Evolutionary conservation across 805 yeast genomes (phyloP).

Genomic region (Spathaspora boniae): DNA sequence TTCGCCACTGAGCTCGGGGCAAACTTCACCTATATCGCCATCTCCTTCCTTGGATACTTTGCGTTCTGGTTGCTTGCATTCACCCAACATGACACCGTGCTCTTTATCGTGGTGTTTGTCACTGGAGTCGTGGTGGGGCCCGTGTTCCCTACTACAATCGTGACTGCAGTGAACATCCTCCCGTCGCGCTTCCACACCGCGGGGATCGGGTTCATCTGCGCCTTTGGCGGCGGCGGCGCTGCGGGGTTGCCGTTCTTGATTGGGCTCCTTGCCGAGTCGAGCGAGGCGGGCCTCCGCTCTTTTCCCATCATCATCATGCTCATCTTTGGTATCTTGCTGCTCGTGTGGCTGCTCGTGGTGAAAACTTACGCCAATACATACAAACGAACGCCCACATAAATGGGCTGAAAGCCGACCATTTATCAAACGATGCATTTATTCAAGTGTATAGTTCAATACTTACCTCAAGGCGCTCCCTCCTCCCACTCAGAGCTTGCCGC

Average conservation of each 20-base stretch:
- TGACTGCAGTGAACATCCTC: constrained; percentile 57
- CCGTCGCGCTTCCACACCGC: constrained; percentile 59
- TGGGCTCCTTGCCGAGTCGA: constrained; percentile 45
- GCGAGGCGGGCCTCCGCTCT: constrained; percentile 27
- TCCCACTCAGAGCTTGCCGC: constrained; percentile 21
- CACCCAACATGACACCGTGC: constrained; percentile 27
- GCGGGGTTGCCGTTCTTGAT: constrained; percentile 66
- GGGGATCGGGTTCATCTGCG: constrained; percentile 73
- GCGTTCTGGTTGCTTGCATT: constrained; percentile 23
- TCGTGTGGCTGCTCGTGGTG: constrained; percentile 23
- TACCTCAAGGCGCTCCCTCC: not conserved
- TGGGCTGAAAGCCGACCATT: not conserved
- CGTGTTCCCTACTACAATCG: constrained; percentile 63
- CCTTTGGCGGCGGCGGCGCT: constrained; percentile 82
- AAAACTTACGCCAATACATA: constrained; percentile 6
- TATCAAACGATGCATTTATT: too few relatives aligned
- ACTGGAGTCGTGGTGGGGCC: constrained; percentile 55
- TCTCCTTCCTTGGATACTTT: constrained; percentile 27
- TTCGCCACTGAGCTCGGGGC: constrained; percentile 48
- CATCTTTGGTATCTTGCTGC: constrained; percentile 21
- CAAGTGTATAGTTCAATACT: too few relatives aligned
- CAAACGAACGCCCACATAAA: constrained; percentile 4
- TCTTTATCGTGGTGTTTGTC: constrained; percentile 33
- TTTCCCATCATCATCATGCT: constrained; percentile 29
- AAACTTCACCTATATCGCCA: constrained; percentile 34